Evolutionary conservation across 2,329 filamentous ascomycete genomes (phyloP).

Genomic region (Thielaviopsis ethacetica): DNA sequence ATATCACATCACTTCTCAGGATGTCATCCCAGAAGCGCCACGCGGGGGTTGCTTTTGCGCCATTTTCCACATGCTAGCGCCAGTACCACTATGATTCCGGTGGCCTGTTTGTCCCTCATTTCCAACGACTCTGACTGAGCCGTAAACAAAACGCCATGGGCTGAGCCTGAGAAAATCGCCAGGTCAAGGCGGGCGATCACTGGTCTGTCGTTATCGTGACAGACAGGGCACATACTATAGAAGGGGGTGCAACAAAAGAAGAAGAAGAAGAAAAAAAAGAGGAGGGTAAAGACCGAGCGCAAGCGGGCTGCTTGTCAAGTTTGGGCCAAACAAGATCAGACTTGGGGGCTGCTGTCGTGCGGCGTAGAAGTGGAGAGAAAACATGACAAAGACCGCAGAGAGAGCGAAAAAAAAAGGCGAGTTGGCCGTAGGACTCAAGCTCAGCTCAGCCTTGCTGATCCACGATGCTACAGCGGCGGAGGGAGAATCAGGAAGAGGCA

Average conservation of each 20-base stretch:
- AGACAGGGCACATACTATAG: neutral
- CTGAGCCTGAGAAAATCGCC: neutral
- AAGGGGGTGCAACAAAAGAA: neutral
- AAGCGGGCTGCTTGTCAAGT: neutral
- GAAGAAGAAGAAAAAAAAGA: neutral
- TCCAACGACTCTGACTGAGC: neutral
- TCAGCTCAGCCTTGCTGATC: neutral
- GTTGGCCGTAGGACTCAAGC: neutral
- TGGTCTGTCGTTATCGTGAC: neutral
- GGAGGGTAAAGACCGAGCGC: neutral
- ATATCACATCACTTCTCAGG: no score
- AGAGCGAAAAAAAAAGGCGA: neutral
- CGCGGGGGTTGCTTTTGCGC: neutral
- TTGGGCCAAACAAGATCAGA: neutral
- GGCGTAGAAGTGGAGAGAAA: neutral
- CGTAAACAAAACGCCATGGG: neutral
- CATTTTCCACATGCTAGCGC: neutral
- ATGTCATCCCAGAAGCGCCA: neutral
- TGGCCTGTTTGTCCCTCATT: neutral
- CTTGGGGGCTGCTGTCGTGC: neutral
- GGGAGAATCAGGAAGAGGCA: neutral
- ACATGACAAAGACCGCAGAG: neutral
- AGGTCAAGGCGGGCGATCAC: neutral
- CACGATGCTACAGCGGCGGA: neutral
- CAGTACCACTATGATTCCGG: no score